Conservation (phyloP, 208 protist species). For the Porcisia deanei region DNA sequence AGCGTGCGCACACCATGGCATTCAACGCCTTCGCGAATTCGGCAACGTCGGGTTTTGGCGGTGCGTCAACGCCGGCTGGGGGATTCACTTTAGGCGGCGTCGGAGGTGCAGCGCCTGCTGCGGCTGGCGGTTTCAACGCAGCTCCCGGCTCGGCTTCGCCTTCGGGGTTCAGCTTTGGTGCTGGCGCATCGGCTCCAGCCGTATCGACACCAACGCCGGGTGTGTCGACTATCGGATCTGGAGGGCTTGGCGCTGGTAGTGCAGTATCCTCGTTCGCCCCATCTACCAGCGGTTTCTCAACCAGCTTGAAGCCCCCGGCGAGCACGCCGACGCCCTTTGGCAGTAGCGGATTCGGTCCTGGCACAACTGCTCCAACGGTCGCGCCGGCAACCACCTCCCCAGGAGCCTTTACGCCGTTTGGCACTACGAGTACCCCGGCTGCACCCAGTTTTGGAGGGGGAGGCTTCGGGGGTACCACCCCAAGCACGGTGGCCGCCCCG, state of each 20-base stretch:
- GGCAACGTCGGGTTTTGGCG: neutral
- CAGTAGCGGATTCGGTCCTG: constrained; percentile 26
- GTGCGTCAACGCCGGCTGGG: neutral
- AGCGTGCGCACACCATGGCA: constrained; percentile 5
- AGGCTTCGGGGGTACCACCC: neutral
- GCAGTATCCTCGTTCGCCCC: neutral
- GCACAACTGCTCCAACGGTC: constrained; percentile 11
- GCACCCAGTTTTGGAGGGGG: neutral
- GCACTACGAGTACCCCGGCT: neutral
- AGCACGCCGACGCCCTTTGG: neutral
- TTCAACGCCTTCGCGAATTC: constrained; percentile 12
- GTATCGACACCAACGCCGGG: neutral
- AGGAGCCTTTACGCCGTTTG: constrained; percentile 7
- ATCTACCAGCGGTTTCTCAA: constrained; percentile 12
- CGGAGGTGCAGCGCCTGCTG: neutral
- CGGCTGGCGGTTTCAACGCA: neutral
- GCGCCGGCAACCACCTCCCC: constrained; percentile 7
- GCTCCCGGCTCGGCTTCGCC: neutral
- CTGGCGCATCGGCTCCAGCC: neutral
- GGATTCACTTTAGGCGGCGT: neutral
- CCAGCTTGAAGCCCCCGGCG: constrained; percentile 7
- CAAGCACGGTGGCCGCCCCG: neutral
- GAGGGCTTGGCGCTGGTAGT: constrained; percentile 10
- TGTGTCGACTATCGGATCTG: neutral
- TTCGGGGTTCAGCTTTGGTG: constrained; percentile 4